A percentile compares a stretch with the other conserved stretches of the same genome.
Conservation (phyloP, 2,329 filamentous ascomycete genomes). For the Paecilomyces fulvus region DNA sequence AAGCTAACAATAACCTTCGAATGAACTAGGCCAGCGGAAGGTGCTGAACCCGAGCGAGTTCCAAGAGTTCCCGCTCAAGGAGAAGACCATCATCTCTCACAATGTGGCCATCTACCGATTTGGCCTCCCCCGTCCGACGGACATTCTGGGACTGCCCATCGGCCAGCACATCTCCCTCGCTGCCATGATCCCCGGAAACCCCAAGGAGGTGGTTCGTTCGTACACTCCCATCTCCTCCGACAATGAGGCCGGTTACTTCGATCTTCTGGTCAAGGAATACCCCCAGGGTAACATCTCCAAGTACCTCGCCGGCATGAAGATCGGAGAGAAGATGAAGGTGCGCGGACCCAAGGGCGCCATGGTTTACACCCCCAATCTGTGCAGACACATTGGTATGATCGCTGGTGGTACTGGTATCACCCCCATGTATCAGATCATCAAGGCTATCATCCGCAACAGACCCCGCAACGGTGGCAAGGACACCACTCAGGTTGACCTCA, state of each 20-base stretch:
- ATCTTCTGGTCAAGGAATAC: constrained; percentile 97
- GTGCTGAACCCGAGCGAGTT: constrained; percentile 80
- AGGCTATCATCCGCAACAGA: constrained; percentile 77
- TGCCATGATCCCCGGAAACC: constrained; percentile 65
- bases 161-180: constrained; percentile 98
- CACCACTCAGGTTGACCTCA: constrained; percentile 81
- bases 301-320: constrained; percentile 71
- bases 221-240: constrained; percentile 91
- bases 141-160: constrained; percentile 91
- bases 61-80: constrained; percentile 85
- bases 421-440: constrained; percentile 93
- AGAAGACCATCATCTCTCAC: constrained; percentile 94
- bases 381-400: constrained; percentile 94
- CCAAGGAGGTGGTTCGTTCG: constrained; percentile 79
- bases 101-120: constrained; percentile 99
- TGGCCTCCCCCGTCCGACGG: constrained; percentile 64
- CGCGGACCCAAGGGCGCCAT: constrained; percentile 95
- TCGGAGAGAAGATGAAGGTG: constrained; percentile 84
- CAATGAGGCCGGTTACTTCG: constrained; percentile 82
- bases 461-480: constrained; percentile 58
- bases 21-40: constrained; percentile 58
- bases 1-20: background rate
- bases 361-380: constrained; percentile 96
- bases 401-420: constrained; percentile 96
- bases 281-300: constrained; percentile 96